Percentiles rank a stretch among this genome's conserved stretches.
Evolutionary conservation across 345 rosid genomes (phyloP).

Genomic region (Eucalyptus caleyi): DNA sequence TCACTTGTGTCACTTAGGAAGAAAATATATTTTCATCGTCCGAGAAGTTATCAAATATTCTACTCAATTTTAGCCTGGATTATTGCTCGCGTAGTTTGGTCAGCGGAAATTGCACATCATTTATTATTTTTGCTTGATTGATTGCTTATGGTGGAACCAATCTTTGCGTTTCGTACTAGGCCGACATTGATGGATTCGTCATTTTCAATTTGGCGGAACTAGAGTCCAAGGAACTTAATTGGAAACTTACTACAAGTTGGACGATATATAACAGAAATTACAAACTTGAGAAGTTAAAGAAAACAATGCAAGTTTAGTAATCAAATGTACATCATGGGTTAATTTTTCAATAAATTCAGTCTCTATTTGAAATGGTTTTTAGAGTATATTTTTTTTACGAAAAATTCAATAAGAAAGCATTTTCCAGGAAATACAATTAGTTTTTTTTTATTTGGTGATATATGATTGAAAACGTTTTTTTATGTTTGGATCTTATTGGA

Average conservation of each 20-base stretch:
- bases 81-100: not conserved
- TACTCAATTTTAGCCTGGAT: not conserved
- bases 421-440: no score
- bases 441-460: no score
- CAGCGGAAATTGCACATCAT: not conserved
- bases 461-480: no score
- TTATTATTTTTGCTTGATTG: not conserved
- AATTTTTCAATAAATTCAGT: not conserved
- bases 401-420: no score
- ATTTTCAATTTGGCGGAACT: not conserved
- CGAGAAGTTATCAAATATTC: no score
- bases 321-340: not conserved
- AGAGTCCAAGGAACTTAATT: not conserved
- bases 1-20: no score
- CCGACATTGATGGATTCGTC: not conserved
- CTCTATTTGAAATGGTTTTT: not conserved
- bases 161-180: not conserved
- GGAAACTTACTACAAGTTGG: not conserved
- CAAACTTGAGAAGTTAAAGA: not conserved
- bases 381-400: no score
- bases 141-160: not conserved
- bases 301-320: not conserved
- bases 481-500: no score
- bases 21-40: no score
- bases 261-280: not conserved